These are phyloP conservation scores for Lentinus brumalis DNA, from an alignment of 768 basidiomycete species.

Conservation along the genomic window DNA sequence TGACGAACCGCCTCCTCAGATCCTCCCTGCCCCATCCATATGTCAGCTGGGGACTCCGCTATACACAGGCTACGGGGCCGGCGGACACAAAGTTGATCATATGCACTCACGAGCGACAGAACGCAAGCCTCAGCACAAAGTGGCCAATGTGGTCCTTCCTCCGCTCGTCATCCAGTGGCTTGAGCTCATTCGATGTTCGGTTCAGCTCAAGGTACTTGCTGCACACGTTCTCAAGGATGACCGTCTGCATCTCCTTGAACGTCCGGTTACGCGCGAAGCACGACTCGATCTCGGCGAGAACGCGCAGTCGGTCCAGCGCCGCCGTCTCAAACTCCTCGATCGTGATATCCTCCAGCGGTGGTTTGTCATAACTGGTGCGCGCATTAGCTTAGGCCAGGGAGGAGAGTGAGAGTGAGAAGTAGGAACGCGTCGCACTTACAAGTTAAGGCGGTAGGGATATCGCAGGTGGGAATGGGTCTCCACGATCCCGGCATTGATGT, in stretches of 20 bases:
- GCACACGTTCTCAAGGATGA: conserved; percentile 60
- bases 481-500: conserved; percentile 21
- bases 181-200: conserved; percentile 40
- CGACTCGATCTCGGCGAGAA: conserved; percentile 90
- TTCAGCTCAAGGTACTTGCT: conserved; percentile 77
- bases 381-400: conserved; percentile 11
- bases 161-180: conserved; percentile 62
- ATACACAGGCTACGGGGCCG: too few relatives aligned
- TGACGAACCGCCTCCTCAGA: conserved; percentile 82
- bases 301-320: conserved; percentile 84
- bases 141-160: conserved; percentile 88
- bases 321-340: conserved; percentile 94
- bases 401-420: conserved; percentile 3
- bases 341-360: conserved; percentile 86
- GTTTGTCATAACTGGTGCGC: conserved; percentile 65
- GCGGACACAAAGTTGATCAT: too few relatives aligned
- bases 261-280: conserved; percentile 80
- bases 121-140: conserved; percentile 91
- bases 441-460: conserved; percentile 77
- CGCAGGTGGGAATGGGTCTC: conserved; percentile 33
- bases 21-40: conserved; percentile 66
- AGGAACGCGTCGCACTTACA: conserved; percentile 47
- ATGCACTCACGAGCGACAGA: conserved; percentile 87
- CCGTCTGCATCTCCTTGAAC: conserved; percentile 72
- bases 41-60: too few relatives aligned